Evolutionary conservation across 139 green algal species (phyloP).

Genomic region (Helicosporidium sp.): DNA sequence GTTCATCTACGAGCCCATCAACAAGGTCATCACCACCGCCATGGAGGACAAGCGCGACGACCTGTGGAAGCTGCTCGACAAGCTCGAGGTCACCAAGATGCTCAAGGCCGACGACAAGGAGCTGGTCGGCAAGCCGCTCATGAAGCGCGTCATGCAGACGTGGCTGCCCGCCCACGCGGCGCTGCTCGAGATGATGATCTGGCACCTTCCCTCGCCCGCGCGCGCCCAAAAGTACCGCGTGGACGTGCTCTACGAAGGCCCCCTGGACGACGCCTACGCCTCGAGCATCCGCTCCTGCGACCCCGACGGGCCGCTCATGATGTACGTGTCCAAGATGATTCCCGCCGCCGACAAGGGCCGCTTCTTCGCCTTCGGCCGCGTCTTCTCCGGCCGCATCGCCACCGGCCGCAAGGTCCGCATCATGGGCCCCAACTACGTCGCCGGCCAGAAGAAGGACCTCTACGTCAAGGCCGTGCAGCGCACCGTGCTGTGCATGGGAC

Average conservation of each 20-base stretch:
- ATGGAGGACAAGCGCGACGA: constrained; percentile 95
- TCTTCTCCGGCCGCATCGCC: constrained; percentile 72
- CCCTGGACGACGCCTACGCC: constrained; percentile 86
- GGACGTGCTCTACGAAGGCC: constrained; percentile 93
- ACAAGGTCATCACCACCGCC: constrained; percentile 71
- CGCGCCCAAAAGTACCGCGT: constrained; percentile 89
- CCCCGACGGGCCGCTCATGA: constrained; percentile 84
- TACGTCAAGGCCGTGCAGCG: constrained; percentile 96
- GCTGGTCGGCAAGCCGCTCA: constrained; percentile 80
- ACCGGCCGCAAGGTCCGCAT: constrained; percentile 94
- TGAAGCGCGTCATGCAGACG: constrained; percentile 73
- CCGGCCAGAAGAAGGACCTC: constrained; percentile 97
- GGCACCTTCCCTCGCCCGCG: constrained; percentile 52
- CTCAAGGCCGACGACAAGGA: constrained; percentile 85
- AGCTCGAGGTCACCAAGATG: constrained; percentile 56
- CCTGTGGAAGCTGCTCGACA: constrained; percentile 84
- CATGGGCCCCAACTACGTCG: constrained; percentile 95
- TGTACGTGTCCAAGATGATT: constrained; percentile 99
- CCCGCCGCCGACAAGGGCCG: constrained; percentile 89
- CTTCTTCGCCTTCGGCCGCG: constrained; percentile 95
- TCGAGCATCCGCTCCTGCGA: constrained; percentile 88
- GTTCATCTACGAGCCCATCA: constrained; percentile 97
- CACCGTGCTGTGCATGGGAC: constrained; percentile 98
- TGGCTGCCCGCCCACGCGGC: constrained; percentile 82
- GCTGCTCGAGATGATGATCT: constrained; percentile 99